Evolutionary conservation across 495 filamentous ascomycete species (phyloP).

Genomic region (Penicillium alfredii): DNA sequence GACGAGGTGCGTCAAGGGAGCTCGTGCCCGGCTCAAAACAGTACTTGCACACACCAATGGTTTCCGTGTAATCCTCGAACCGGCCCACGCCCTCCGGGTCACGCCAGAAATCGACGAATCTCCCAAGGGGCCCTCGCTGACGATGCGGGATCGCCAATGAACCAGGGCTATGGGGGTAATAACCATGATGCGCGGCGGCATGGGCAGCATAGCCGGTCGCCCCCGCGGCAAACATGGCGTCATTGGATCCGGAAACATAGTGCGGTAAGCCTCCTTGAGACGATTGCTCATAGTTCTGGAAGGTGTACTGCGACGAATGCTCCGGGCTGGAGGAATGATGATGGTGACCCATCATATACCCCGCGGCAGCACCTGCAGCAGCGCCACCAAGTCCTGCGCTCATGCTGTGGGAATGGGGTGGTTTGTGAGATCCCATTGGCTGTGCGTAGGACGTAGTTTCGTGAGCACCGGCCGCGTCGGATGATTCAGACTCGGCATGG

Average conservation of each 20-base stretch:
- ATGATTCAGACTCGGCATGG: slow-evolving; percentile 13
- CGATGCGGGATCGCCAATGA: slow-evolving; percentile 41
- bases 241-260: slow-evolving; percentile 30
- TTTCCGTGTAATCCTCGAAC: slow-evolving; percentile 70
- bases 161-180: slow-evolving; percentile 19
- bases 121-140: slow-evolving; percentile 50
- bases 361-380: slow-evolving; percentile 43
- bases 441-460: slow-evolving; percentile 18
- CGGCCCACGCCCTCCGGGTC: slow-evolving; percentile 62
- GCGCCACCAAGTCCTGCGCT: slow-evolving; percentile 37
- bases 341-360: slow-evolving; percentile 42
- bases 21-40: slow-evolving; percentile 62
- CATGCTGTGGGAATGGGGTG: slow-evolving; percentile 30
- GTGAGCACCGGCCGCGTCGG: slow-evolving; percentile 7
- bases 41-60: slow-evolving; percentile 61
- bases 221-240: slow-evolving; percentile 42
- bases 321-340: slow-evolving; percentile 35
- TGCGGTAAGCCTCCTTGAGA: slow-evolving; percentile 22
- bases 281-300: slow-evolving; percentile 27
- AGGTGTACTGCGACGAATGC: slow-evolving; percentile 23
- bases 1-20: slow-evolving; percentile 57
- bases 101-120: slow-evolving; percentile 58
- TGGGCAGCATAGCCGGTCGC: slow-evolving; percentile 37
- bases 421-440: slow-evolving; percentile 15
- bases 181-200: slow-evolving; percentile 21